These are phyloP conservation scores for Aspergillus carbonarius DNA, from an alignment of 2,329 filamentous ascomycete genomes.

Conservation along the genomic window DNA sequence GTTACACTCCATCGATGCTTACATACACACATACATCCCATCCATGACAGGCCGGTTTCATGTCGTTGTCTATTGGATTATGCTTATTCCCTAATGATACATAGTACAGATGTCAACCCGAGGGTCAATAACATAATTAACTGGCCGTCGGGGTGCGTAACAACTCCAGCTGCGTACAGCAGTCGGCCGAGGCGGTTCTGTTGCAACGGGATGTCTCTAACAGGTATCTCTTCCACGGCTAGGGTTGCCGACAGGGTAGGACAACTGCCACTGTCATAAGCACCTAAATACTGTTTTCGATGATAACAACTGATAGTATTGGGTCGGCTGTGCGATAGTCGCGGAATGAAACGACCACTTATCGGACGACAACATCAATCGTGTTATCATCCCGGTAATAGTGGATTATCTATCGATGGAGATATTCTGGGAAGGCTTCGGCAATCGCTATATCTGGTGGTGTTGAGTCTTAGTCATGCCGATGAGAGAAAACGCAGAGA, in stretches of 20 bases:
- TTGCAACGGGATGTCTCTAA: background rate
- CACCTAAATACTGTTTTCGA: background rate
- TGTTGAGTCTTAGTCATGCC: background rate
- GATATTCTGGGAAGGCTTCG: background rate
- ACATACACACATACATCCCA: background rate
- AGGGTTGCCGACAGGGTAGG: slow-evolving; percentile 1
- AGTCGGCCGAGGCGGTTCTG: background rate
- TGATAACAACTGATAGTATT: background rate
- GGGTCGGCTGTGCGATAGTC: background rate
- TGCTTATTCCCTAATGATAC: background rate
- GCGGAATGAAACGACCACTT: background rate
- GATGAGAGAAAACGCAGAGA: background rate
- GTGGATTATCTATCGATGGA: background rate
- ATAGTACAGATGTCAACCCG: background rate
- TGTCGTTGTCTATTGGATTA: background rate
- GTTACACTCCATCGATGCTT: background rate
- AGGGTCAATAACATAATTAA: background rate
- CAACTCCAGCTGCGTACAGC: slow-evolving; percentile 6
- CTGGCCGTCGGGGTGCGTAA: background rate
- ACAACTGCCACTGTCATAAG: slow-evolving; percentile 7
- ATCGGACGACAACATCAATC: background rate
- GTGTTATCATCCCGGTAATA: background rate
- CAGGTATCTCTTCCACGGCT: background rate
- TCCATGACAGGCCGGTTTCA: background rate
- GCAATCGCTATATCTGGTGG: background rate